Evolutionary conservation across 345 rosid genomes (phyloP), one percentile per base, ranked within the genome.

Genomic region (Gossypium rotundifolium): DNA sequence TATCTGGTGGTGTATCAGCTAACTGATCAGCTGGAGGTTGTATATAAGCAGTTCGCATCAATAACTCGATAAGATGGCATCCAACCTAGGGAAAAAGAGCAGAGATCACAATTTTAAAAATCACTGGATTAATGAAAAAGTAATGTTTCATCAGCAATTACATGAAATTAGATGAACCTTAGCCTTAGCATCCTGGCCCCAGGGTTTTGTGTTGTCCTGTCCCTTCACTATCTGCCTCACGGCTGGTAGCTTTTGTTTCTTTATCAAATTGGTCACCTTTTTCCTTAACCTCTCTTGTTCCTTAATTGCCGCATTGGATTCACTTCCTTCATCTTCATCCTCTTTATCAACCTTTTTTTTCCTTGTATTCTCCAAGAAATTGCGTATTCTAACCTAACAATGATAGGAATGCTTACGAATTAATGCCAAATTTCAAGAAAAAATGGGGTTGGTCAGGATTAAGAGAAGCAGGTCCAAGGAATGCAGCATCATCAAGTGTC

Each of bases 1-100:
- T 78, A 77, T 93, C 96, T 77, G 98, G 96, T 55, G 90, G 93
- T 80, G 71, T 81, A 78, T 87, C 85, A 54, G 74, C 91, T 75
- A 81, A 77, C 80, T 89, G 91, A 84, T 87, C 77, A 76, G 84
- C 70, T 75, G 98, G 90, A 74, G 93, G 80, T 65, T 95, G 99
- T 83, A 96, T 86, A 80, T 85, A 88, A 78, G 99, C 98, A 67
- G 89, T 91, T 83, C 79, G 87, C 77, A 87, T 81, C 76, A 93
- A 82, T 81, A 96, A 82, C 75, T 93, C 98, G 75, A 96, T 88
- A 25, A 96, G 87, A 42, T 91, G 92, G 79, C 97, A 89, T 75
- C 99, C 99, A 83, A 95, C 98, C 99, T 95, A 79, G 63, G 75
- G 80, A 71, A 69, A 44, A 72, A 71, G 14, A 54, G 49, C 12